These are phyloP conservation scores for Leccinum idahoense DNA, from an alignment of 1,284 basidiomycete species.

Conservation along the genomic window DNA sequence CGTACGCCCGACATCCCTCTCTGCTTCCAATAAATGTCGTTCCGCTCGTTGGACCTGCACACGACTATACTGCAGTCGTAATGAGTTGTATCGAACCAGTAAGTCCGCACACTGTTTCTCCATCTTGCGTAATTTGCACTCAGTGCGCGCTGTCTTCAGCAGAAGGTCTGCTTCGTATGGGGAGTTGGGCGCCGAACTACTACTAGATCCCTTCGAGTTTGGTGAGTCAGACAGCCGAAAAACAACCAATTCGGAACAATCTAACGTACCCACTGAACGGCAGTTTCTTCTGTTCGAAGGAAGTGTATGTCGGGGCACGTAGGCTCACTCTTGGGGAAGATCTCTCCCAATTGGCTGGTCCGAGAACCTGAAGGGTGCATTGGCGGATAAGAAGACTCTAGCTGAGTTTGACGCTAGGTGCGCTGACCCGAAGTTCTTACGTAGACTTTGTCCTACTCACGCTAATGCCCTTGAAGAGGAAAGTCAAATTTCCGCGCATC, in stretches of 20 bases:
- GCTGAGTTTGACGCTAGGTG: neutral
- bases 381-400: neutral
- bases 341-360: neutral
- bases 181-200: neutral
- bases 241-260: neutral
- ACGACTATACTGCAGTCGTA: neutral
- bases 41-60: neutral
- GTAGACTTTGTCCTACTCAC: neutral
- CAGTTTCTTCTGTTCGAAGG: neutral
- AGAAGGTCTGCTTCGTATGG: neutral
- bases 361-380: neutral
- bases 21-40: neutral
- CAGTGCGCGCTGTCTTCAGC: neutral
- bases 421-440: neutral
- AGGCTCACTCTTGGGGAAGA: neutral
- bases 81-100: neutral
- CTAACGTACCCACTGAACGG: neutral
- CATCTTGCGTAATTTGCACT: neutral
- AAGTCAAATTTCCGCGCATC: neutral
- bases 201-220: neutral
- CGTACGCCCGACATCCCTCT: neutral
- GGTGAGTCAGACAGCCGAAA: neutral
- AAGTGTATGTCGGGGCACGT: neutral
- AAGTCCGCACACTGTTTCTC: neutral
- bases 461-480: neutral